Conservation (phyloP, 345 rosid genomes). For the Hibiscus tridactylites region DNA sequence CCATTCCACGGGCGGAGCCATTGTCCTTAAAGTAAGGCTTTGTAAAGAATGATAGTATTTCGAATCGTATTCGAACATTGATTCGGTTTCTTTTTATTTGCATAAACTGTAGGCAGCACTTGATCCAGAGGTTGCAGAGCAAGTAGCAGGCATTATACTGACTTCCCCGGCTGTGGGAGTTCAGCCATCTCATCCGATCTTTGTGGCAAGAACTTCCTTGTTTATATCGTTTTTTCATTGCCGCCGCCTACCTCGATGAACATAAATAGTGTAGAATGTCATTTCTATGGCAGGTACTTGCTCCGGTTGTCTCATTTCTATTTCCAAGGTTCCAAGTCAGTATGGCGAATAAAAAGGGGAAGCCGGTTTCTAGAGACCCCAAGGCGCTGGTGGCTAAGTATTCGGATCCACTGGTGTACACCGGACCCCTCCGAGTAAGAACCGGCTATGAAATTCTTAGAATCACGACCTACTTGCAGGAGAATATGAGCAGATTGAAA, state of each 20-base stretch:
- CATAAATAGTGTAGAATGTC: neutral
- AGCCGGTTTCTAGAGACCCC: conserved; percentile 85
- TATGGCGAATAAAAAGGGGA: conserved; percentile 79
- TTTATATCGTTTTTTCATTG: neutral
- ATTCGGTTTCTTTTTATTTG: neutral
- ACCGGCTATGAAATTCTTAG: conserved; percentile 93
- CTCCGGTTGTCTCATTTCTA: conserved; percentile 65
- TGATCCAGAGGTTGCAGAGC: conserved; percentile 51
- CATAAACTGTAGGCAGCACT: conserved; percentile 45
- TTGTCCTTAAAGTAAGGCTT: conserved; percentile 60
- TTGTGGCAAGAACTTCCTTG: conserved; percentile 31
- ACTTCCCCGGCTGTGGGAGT: conserved; percentile 98
- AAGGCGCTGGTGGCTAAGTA: conserved; percentile 72
- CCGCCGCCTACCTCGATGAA: neutral
- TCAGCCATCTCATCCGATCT: conserved; percentile 88
- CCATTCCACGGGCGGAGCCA: conserved; percentile 92
- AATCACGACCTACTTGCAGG: conserved; percentile 57
- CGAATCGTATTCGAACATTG: neutral
- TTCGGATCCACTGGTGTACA: conserved; percentile 84
- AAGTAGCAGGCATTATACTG: conserved; percentile 57
- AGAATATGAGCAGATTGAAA: conserved; percentile 46
- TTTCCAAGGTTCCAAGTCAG: conserved; percentile 62
- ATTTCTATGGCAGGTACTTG: conserved; percentile 44
- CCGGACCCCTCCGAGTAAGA: conserved; percentile 70
- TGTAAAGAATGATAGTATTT: neutral